Percentiles rank a stretch among this genome's conserved stretches.
These are phyloP conservation scores for Diophrys sp. DNA, from an alignment of 73 alveolate genomes.

Conservation along the genomic window DNA sequence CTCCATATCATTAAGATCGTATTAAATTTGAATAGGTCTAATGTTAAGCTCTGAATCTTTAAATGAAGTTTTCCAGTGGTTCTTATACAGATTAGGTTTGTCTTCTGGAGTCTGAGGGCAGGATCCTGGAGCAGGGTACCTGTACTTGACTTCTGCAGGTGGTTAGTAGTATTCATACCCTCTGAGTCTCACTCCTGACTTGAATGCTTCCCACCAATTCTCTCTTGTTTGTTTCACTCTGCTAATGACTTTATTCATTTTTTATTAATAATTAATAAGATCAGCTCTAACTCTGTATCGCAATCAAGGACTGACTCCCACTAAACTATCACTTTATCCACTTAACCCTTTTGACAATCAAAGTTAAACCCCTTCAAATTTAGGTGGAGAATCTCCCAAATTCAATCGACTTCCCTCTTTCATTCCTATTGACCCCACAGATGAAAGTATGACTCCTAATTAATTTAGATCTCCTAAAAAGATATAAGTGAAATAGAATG, in stretches of 20 bases:
- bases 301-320: too few species aligned
- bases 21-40: neutral
- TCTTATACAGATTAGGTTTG: constrained; percentile 38
- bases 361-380: too few species aligned
- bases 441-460: too few species aligned
- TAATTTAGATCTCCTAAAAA: too few species aligned
- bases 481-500: too few species aligned
- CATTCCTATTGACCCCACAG: too few species aligned
- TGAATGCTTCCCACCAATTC: constrained; percentile 60
- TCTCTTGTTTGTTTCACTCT: constrained; percentile 30
- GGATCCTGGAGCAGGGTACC: constrained; percentile 75
- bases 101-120: constrained; percentile 22
- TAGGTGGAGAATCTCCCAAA: too few species aligned
- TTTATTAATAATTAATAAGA: too few species aligned
- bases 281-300: too few species aligned
- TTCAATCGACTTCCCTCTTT: too few species aligned
- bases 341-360: too few species aligned
- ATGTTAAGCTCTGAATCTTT: constrained; percentile 48
- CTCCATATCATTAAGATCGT: neutral
- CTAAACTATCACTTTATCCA: too few species aligned
- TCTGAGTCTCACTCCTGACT: constrained; percentile 21
- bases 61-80: constrained; percentile 54
- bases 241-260: constrained; percentile 37
- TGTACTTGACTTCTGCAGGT: constrained; percentile 59
- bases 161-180: constrained; percentile 62